Evolutionary conservation across 352 stramenopile species (phyloP), one percentile per base, ranked within the genome.

Genomic region (Bremia lactucae): DNA sequence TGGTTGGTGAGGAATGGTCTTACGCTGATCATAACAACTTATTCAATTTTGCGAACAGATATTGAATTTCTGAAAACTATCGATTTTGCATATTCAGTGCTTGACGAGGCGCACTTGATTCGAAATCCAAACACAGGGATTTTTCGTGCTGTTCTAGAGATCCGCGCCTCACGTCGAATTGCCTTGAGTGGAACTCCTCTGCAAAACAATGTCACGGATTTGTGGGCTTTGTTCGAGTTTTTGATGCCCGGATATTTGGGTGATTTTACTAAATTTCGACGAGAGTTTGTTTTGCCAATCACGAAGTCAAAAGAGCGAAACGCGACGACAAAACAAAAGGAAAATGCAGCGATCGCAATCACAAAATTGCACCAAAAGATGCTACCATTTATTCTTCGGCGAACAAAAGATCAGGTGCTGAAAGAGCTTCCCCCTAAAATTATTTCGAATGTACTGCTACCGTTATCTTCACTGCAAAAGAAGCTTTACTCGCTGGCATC

Each of bases 21-120:
- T 14, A 62, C 48, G 10, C 59, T 89, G 14, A 57, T 88, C 9
- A 58, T 90, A 15, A 83, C 73, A 15, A 94, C 78, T 18, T 97
- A 98, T 57, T 60, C 76, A 0, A 71, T 94, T 13, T 55, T 98
- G 7, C 74, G 87, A n/a, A 65, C 46, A 21, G 92, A 72, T 43
- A 75, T 91, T 16, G 63, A 83, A 13, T 48, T 59, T 5, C 61
- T 97, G 11, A 45, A 55, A 2, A 36, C 8, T 14, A 57, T 58
- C 6, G 36, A 63, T 13, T 98, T 87, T 62, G 52, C 62, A 5
- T 97, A 91, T 44, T 81, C 81, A 23, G 80, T 98, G 45, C 63
- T 98, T 20, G 96, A 99, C 40, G 96, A 99, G 80, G 95, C 91
- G 4, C 96, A 99, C 73, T 55, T 98, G 14, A 77, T 98, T 24